Base-by-base conservation (phyloP, 176 grass and related monocot species). In the Oryza rufipogon region DNA sequence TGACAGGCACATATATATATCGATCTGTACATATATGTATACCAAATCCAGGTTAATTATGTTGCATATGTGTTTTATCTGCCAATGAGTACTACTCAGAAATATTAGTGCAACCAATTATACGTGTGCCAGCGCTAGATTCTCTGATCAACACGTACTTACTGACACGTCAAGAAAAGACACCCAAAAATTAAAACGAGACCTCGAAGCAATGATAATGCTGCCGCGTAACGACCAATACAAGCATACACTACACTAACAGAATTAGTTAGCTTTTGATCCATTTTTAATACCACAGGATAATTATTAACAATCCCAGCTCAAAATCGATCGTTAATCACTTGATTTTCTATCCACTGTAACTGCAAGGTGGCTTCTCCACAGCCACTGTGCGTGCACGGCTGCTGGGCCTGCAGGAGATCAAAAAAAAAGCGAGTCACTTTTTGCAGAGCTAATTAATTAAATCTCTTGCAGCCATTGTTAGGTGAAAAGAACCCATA, bases 401-500 rank as follows among this genome's bases (percentile, higher is more conserved):
- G 42, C 65, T 28, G 42, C 65, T 28, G 17, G 22, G 20, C 13
- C 28, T 34, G 30, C 30, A 32, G 30, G 7, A 26, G 7, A 41
- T 41, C 1, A 39, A 28, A 64, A 81, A 81, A 42, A 64, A 81
- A 28, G 28, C 19, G 1, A 25, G n/a, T 23, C 65, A 28, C 80
- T 61, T 71, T 71, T 51, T 58, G 54, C 28, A 26, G 33, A 10
- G 28, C 30, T 63, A 7, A 63, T 58, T 38, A 54, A 69, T 25
- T 68, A 80, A 80, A 77, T 25, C 17, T 25, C 17, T 60, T 8
- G 22, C 8, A 45, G 16, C 1, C 32, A 11, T 22, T 79, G 64
- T 87, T 81, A 20, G 51, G 86, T 82, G 79, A 63, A 71, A 77
- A 82, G 79, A 82, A 71, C 9, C 5, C 52, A 49, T 49, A 77